These are phyloP conservation scores for Komagataella pastoris DNA, from an alignment of 805 yeast species.

Conservation along the genomic window DNA sequence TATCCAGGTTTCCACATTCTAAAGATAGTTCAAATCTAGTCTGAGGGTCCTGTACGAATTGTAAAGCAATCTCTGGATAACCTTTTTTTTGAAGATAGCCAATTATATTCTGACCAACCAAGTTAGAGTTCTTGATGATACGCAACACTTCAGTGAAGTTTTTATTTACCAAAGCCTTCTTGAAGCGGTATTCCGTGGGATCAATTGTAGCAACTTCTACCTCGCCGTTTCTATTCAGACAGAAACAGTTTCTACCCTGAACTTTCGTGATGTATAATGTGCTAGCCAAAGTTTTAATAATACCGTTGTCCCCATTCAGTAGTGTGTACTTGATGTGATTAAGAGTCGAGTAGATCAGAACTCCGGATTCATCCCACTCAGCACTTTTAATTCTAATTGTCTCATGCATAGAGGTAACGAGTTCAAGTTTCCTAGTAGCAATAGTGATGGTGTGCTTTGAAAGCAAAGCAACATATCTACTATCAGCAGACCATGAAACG, in stretches of 20 bases:
- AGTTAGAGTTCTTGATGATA: constrained; percentile 73
- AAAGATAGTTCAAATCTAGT: constrained; percentile 91
- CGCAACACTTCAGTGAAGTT: constrained; percentile 88
- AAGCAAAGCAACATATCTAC: constrained; percentile 74
- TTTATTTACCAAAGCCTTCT: constrained; percentile 79
- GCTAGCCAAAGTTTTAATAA: constrained; percentile 81
- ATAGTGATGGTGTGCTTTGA: constrained; percentile 89
- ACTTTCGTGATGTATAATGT: constrained; percentile 75
- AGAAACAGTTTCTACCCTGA: constrained; percentile 56
- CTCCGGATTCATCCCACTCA: constrained; percentile 88
- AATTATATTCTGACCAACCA: constrained; percentile 95
- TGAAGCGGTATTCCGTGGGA: constrained; percentile 95
- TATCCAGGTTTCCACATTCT: constrained; percentile 79
- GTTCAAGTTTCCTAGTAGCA: constrained; percentile 66
- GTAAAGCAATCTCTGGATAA: constrained; percentile 93
- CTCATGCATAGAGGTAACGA: constrained; percentile 81
- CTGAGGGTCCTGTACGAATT: constrained; percentile 93
- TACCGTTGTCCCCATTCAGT: constrained; percentile 91
- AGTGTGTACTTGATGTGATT: constrained; percentile 92
- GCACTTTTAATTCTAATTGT: constrained; percentile 95
- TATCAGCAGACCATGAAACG: constrained; percentile 80
- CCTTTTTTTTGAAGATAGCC: constrained; percentile 92
- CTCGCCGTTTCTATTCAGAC: constrained; percentile 76
- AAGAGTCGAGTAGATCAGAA: constrained; percentile 83
- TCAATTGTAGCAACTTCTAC: constrained; percentile 73